These are phyloP conservation scores for Toxicodendron radicans DNA, from an alignment of 345 rosid species.

Conservation along the genomic window DNA sequence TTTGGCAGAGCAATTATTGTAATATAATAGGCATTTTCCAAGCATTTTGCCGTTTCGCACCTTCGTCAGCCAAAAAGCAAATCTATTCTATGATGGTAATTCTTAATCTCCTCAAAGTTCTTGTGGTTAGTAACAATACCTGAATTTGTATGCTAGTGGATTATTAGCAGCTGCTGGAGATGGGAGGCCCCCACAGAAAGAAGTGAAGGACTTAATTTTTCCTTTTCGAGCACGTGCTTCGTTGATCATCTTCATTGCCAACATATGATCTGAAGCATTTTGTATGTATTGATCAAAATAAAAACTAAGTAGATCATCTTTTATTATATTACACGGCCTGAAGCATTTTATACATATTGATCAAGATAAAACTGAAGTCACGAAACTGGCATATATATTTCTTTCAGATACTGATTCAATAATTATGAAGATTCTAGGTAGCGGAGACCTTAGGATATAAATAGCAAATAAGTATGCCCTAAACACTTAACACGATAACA, in stretches of 20 bases:
- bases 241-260: slow-evolving; percentile 96
- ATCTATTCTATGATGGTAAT: not conserved
- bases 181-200: slow-evolving; percentile 94
- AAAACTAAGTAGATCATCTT: not conserved
- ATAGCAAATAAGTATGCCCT: not conserved
- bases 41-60: not conserved
- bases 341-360: slow-evolving; percentile 10
- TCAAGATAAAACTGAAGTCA: not conserved
- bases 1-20: not conserved
- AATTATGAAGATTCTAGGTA: not conserved
- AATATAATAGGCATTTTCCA: not conserved
- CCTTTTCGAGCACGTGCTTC: slow-evolving; percentile 67
- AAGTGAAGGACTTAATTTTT: slow-evolving; percentile 73
- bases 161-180: slow-evolving; percentile 97
- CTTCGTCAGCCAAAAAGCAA: not conserved
- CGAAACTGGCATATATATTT: not conserved
- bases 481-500: not conserved
- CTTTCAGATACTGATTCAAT: not conserved
- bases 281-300: not conserved
- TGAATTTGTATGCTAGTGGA: slow-evolving; percentile 91
- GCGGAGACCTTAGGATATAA: not conserved
- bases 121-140: slow-evolving; percentile 38
- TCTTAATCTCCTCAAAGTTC: not conserved
- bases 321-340: slow-evolving; percentile 63
- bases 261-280: slow-evolving; percentile 78